These are phyloP conservation scores for Jackrogersella multiformis DNA, from an alignment of 495 filamentous ascomycete species.

Conservation along the genomic window DNA sequence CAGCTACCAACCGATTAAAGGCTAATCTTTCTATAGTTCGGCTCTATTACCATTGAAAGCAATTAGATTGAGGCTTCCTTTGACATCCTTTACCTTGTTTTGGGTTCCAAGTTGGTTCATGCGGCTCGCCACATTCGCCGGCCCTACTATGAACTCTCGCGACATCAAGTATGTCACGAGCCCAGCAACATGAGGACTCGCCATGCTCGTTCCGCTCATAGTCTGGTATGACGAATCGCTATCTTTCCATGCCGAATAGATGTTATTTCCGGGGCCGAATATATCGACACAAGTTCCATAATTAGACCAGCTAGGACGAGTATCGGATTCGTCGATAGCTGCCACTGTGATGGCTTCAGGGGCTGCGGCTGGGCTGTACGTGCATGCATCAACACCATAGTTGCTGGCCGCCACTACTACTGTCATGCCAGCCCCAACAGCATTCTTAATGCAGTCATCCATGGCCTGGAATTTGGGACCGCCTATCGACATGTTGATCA, in stretches of 20 bases:
- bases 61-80: conserved; percentile 33
- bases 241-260: conserved; percentile 52
- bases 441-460: conserved; percentile 48
- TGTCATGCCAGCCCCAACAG: conserved; percentile 52
- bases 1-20: no score
- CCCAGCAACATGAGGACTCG: conserved; percentile 55
- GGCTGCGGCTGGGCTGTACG: conserved; percentile 56
- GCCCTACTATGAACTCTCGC: conserved; percentile 28
- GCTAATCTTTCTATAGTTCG: no score
- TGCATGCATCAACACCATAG: conserved; percentile 45
- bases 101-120: conserved; percentile 21
- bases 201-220: conserved; percentile 55
- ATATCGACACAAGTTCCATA: conserved; percentile 57
- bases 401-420: conserved; percentile 58
- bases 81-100: conserved; percentile 28
- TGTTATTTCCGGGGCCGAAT: conserved; percentile 35
- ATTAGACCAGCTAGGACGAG: conserved; percentile 55
- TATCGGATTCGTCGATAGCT: conserved; percentile 46
- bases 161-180: conserved; percentile 53
- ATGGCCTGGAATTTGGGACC: conserved; percentile 54
- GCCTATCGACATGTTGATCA: conserved; percentile 56
- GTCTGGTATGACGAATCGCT: conserved; percentile 50
- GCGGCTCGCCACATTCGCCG: conserved; percentile 9
- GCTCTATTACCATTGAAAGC: conserved; percentile 37
- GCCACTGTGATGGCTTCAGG: conserved; percentile 61